Evolutionary conservation across 768 basidiomycete genomes (phyloP).

Genomic region (Suillus alpinus): DNA sequence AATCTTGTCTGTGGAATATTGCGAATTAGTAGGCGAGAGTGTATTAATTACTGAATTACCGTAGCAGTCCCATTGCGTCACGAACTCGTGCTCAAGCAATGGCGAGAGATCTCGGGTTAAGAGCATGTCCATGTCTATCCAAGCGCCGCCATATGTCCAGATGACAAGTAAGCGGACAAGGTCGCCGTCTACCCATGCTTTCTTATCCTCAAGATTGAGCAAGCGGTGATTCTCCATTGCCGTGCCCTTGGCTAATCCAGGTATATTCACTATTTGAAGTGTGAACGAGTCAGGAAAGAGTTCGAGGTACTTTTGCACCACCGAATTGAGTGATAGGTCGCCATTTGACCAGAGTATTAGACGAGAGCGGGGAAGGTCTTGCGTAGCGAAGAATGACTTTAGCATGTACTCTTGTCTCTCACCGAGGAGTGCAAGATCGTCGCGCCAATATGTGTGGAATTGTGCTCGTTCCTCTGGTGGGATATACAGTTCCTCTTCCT

Average conservation of each 20-base stretch:
- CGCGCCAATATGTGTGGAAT: constrained; percentile 94
- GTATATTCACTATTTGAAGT: constrained; percentile 65
- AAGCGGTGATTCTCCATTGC: constrained; percentile 63
- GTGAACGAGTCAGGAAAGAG: constrained; percentile 71
- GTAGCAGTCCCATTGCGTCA: constrained; percentile 99
- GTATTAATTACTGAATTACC: constrained; percentile 44
- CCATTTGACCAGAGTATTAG: constrained; percentile 94
- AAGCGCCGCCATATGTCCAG: constrained; percentile 89
- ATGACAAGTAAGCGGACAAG: constrained; percentile 80
- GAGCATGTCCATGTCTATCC: constrained; percentile 97
- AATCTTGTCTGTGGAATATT: constrained; percentile 50
- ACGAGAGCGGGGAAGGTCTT: constrained; percentile 61
- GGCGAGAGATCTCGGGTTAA: constrained; percentile 84
- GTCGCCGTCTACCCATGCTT: constrained; percentile 96
- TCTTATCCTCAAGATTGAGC: constrained; percentile 62
- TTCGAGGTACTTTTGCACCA: constrained; percentile 58
- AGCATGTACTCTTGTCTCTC: constrained; percentile 86
- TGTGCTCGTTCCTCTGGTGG: constrained; percentile 49
- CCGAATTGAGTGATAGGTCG: constrained; percentile 53
- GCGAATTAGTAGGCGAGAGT: constrained; percentile 1
- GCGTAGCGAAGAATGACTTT: constrained; percentile 92
- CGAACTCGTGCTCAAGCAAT: constrained; percentile 89
- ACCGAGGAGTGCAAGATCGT: constrained; percentile 77
- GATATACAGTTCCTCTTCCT: constrained; percentile 15
- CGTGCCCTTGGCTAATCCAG: constrained; percentile 69